These are phyloP conservation scores for Thinopyrum elongatum DNA, from an alignment of 176 grass and related monocot genomes.

Conservation along the genomic window DNA sequence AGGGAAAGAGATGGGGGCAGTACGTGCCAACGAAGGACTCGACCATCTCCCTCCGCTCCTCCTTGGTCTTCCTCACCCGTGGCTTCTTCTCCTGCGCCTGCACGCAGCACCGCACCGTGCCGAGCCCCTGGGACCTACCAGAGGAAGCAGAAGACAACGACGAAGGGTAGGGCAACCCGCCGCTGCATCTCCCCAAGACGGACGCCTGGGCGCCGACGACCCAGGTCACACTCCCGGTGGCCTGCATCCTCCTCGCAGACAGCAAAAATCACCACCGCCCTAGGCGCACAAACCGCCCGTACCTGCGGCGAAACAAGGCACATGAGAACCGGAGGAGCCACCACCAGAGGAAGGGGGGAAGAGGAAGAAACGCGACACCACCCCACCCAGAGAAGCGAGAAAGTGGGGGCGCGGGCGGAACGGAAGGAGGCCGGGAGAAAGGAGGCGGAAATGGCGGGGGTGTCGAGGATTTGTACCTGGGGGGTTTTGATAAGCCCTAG, in stretches of 20 bases:
- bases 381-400: background rate
- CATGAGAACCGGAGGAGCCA: background rate
- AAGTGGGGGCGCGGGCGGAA: background rate
- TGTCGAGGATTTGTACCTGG: slow-evolving; percentile 12
- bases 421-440: background rate
- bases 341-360: background rate
- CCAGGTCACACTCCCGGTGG: slow-evolving; percentile 43
- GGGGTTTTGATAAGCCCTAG: slow-evolving; percentile 22
- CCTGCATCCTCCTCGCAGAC: slow-evolving; percentile 43
- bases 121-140: background rate
- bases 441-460: slow-evolving; percentile 18
- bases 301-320: background rate
- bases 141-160: background rate
- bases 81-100: slow-evolving; percentile 64
- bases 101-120: slow-evolving; percentile 37
- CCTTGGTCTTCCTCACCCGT: slow-evolving; percentile 78
- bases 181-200: slow-evolving; percentile 43
- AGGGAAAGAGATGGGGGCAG: background rate
- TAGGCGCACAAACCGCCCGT: background rate
- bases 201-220: slow-evolving; percentile 44
- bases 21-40: slow-evolving; percentile 82
- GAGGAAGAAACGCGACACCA: background rate
- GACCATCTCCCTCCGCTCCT: slow-evolving; percentile 90
- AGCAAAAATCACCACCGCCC: slow-evolving; percentile 1
- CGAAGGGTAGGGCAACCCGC: slow-evolving; percentile 1